These are phyloP conservation scores for Hansenula sp. DNA, from an alignment of 1,139 yeast genomes.

Conservation along the genomic window DNA sequence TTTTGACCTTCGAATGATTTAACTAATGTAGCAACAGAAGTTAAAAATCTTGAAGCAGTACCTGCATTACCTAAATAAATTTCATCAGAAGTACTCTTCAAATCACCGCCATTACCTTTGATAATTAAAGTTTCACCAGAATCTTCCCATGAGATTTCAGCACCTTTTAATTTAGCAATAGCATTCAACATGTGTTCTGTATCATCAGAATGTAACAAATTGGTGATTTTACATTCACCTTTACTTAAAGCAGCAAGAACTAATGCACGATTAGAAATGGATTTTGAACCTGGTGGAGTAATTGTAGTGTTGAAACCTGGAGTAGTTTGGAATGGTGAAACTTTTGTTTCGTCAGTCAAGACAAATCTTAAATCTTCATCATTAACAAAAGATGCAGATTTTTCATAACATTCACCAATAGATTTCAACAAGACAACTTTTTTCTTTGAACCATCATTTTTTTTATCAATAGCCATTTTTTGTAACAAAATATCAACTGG, in stretches of 20 bases:
- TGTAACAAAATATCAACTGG: slow-evolving; percentile 68
- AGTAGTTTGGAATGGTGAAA: slow-evolving; percentile 50
- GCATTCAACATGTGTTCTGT: slow-evolving; percentile 95
- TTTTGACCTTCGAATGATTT: slow-evolving; percentile 37
- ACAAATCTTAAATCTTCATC: slow-evolving; percentile 80
- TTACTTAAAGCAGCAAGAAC: slow-evolving; percentile 87
- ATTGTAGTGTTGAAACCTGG: slow-evolving; percentile 31
- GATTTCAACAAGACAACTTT: slow-evolving; percentile 78
- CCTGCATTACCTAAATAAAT: slow-evolving; percentile 96
- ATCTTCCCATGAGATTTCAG: slow-evolving; percentile 71
- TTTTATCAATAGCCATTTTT: slow-evolving; percentile 95
- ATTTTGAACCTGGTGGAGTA: slow-evolving; percentile 94
- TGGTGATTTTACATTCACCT: slow-evolving; percentile 79
- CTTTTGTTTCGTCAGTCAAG: slow-evolving; percentile 77
- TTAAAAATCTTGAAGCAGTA: slow-evolving; percentile 92
- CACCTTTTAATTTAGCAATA: slow-evolving; percentile 73
- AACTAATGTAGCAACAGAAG: slow-evolving; percentile 86
- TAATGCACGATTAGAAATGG: slow-evolving; percentile 92
- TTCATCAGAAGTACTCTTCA: slow-evolving; percentile 52
- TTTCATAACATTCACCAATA: slow-evolving; percentile 87
- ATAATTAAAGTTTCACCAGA: slow-evolving; percentile 87
- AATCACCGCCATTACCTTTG: slow-evolving; percentile 79
- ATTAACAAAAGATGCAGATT: slow-evolving; percentile 77
- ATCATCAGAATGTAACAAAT: slow-evolving; percentile 90
- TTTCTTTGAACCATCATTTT: slow-evolving; percentile 89